These are phyloP conservation scores for Cymbidium sinense DNA, from an alignment of 106 monocot species.

Conservation along the genomic window DNA sequence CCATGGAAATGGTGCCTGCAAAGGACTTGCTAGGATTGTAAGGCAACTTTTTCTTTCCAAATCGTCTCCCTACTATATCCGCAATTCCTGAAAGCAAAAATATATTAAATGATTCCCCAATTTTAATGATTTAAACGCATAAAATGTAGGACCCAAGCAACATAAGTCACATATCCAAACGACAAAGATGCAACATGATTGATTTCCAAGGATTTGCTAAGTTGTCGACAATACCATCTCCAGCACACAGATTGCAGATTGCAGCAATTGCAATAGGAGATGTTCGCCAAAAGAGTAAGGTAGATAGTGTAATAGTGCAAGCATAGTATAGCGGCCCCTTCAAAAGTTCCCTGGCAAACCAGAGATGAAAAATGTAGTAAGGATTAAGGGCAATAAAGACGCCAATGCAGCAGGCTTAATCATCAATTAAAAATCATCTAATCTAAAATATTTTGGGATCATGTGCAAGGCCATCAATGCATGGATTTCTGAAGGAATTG, in stretches of 20 bases:
- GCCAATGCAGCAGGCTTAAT: no score
- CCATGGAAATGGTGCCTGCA: slow-evolving; percentile 66
- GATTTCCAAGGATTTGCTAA: not conserved
- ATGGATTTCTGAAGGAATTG: not conserved
- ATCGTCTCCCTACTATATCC: slow-evolving; percentile 73
- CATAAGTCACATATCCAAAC: no score
- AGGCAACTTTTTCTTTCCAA: slow-evolving; percentile 63
- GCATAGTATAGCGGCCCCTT: slow-evolving; percentile 91
- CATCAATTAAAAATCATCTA: no score
- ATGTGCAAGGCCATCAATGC: not conserved
- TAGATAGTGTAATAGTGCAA: slow-evolving; percentile 81
- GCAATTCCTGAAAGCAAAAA: slow-evolving; percentile 49
- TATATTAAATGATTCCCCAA: not conserved
- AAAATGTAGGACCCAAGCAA: no score
- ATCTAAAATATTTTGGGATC: not conserved
- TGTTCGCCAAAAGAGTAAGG: slow-evolving; percentile 73
- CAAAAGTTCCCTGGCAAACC: slow-evolving; percentile 60
- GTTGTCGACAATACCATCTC: slow-evolving; percentile 62
- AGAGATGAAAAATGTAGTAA: not conserved
- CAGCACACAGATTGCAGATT: slow-evolving; percentile 92
- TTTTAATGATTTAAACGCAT: not conserved
- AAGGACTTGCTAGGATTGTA: slow-evolving; percentile 74
- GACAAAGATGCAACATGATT: no score
- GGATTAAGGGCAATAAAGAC: no score
- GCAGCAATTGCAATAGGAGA: slow-evolving; percentile 80